Percentiles rank a stretch among this genome's conserved stretches.
These are phyloP conservation scores for Hypomyces perniciosus DNA, from an alignment of 2,329 filamentous ascomycete genomes.

Conservation along the genomic window DNA sequence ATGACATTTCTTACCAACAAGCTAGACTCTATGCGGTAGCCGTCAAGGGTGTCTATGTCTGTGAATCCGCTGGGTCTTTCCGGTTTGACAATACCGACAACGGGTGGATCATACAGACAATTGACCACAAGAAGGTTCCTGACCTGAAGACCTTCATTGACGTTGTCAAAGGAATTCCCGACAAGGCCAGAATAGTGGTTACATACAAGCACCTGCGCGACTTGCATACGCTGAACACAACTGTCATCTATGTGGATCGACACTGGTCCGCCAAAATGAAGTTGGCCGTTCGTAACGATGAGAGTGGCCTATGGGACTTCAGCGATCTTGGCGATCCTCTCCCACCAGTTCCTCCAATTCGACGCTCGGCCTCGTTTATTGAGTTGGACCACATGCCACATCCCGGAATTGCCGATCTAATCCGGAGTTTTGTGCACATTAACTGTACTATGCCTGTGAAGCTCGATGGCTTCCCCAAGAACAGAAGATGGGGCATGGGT, in stretches of 20 bases:
- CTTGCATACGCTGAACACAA: conserved; percentile 88
- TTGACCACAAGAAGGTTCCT: conserved; percentile 87
- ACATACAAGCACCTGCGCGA: conserved; percentile 95
- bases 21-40: conserved; percentile 92
- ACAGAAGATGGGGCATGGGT: conserved; percentile 90
- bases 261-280: conserved; percentile 97
- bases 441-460: conserved; percentile 92
- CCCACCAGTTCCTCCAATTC: conserved; percentile 64
- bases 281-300: conserved; percentile 83
- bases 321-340: conserved; percentile 75
- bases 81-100: conserved; percentile 85
- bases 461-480: conserved; percentile 94
- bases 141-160: conserved; percentile 84
- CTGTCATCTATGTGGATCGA: conserved; percentile 84
- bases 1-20: conserved; percentile 95
- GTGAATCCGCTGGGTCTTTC: conserved; percentile 91
- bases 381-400: conserved; percentile 83
- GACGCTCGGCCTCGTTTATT: conserved; percentile 82
- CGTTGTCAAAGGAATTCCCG: conserved; percentile 82
- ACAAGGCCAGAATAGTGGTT: conserved; percentile 77
- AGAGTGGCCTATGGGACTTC: conserved; percentile 91
- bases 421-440: conserved; percentile 91
- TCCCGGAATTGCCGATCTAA: conserved; percentile 84
- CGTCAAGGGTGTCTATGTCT: conserved; percentile 88
- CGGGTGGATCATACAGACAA: conserved; percentile 87